A percentile compares a stretch with the other conserved stretches of the same genome.
Evolutionary conservation across 2,329 filamentous ascomycete genomes (phyloP).

Genomic region (Polychaeton citri): DNA sequence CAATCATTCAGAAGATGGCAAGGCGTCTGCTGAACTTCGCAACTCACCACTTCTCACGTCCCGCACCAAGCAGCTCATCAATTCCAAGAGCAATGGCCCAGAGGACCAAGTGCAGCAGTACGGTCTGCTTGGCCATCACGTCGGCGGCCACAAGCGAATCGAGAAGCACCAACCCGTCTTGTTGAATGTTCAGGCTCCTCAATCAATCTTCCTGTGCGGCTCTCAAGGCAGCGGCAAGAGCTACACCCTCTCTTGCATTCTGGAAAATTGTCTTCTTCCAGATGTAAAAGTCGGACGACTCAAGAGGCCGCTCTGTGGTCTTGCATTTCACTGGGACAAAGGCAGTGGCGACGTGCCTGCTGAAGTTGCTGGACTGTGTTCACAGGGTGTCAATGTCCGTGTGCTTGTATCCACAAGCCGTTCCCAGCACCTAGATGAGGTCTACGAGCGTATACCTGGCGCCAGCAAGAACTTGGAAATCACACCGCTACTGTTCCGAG

Average conservation of each 20-base stretch:
- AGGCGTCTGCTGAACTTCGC: neutral
- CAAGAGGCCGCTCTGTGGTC: constrained; percentile 40
- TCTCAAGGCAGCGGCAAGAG: constrained; percentile 50
- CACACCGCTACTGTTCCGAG: constrained; percentile 31
- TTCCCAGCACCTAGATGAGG: constrained; percentile 25
- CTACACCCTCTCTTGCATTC: constrained; percentile 45
- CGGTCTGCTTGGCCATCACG: constrained; percentile 13
- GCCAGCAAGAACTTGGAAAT: constrained; percentile 30
- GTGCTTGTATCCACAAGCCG: constrained; percentile 41
- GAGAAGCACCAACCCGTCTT: constrained; percentile 22
- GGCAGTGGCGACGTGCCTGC: constrained; percentile 38
- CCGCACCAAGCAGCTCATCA: neutral
- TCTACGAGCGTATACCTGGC: constrained; percentile 29
- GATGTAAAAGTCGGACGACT: constrained; percentile 31
- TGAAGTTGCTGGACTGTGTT: constrained; percentile 44
- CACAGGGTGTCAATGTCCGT: constrained; percentile 32
- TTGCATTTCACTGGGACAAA: constrained; percentile 44
- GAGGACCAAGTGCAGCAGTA: constrained; percentile 10
- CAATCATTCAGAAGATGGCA: neutral
- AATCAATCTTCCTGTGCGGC: constrained; percentile 49
- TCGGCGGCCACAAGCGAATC: constrained; percentile 6
- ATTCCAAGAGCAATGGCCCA: neutral
- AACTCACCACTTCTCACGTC: neutral
- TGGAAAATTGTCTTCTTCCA: constrained; percentile 44
- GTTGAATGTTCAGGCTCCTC: constrained; percentile 42